These are phyloP conservation scores for Anacardium occidentale DNA, from an alignment of 345 rosid genomes.

Conservation along the genomic window DNA sequence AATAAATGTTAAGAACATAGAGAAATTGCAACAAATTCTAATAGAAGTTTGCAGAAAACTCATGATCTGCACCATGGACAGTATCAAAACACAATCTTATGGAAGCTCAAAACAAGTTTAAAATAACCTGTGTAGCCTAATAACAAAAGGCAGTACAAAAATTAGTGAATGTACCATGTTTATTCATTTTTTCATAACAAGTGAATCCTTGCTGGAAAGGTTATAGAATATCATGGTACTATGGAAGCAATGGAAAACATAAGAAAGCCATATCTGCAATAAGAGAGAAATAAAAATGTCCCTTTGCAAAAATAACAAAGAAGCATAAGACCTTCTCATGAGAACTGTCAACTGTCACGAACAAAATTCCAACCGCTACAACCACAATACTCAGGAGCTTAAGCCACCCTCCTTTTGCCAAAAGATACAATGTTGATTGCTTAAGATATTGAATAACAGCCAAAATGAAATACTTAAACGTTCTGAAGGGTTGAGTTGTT, in stretches of 20 bases:
- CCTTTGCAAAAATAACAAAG: neutral
- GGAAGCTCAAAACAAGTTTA: neutral
- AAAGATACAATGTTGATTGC: constrained; percentile 46
- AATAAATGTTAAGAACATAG: neutral
- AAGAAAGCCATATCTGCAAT: neutral
- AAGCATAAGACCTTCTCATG: constrained; percentile 69
- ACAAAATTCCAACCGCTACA: constrained; percentile 45
- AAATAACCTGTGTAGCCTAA: constrained; percentile 1
- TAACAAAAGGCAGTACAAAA: neutral
- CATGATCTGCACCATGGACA: neutral
- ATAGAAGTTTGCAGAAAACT: neutral
- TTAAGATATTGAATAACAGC: constrained; percentile 59
- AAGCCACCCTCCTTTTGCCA: constrained; percentile 73
- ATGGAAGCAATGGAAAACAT: too few relatives aligned
- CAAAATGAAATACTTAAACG: constrained; percentile 62
- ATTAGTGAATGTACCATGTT: neutral
- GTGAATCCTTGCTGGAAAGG: neutral
- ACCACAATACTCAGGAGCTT: constrained; percentile 47
- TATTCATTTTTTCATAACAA: neutral
- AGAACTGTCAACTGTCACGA: constrained; percentile 75
- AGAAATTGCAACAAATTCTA: neutral
- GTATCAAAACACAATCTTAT: neutral
- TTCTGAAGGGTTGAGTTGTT: constrained; percentile 67
- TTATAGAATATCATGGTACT: neutral
- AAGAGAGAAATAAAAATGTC: neutral